Conservation (phyloP, 345 rosid species). For the Eucalyptus albens region DNA sequence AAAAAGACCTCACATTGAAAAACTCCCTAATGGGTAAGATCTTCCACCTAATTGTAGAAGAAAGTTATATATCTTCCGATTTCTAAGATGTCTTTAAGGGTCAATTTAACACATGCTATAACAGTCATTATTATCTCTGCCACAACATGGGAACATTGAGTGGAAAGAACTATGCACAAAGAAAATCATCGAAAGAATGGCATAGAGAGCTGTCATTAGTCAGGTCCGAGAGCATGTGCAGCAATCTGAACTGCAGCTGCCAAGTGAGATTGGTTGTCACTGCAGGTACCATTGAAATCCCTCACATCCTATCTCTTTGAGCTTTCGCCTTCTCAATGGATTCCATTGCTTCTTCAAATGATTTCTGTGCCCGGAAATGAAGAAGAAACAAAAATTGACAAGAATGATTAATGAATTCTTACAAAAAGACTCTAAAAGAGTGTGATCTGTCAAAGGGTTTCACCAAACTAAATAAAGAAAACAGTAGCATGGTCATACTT, state of each 20-base stretch:
- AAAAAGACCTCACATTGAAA: not conserved
- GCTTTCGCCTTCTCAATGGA: slow-evolving; percentile 55
- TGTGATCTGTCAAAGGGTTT: not conserved
- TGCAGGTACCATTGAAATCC: not conserved
- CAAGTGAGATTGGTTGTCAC: not conserved
- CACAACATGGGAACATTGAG: not conserved
- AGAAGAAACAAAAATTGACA: not conserved
- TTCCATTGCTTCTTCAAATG: slow-evolving; percentile 85
- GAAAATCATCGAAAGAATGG: not conserved
- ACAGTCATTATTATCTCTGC: not conserved
- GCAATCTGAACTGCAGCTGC: not conserved
- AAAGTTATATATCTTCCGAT: not conserved
- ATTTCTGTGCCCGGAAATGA: slow-evolving; percentile 29
- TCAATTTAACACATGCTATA: not conserved
- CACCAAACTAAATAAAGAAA: not conserved
- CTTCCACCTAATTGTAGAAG: not conserved
- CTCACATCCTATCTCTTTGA: slow-evolving; percentile 15
- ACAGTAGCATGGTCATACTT: not conserved
- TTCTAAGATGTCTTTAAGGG: not conserved
- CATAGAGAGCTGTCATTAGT: not conserved
- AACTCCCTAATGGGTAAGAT: not conserved
- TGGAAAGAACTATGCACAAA: not conserved
- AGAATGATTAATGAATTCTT: not conserved
- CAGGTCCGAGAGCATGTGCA: not conserved
- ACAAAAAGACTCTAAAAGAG: not conserved